Percentiles rank a stretch among this genome's conserved stretches.
Evolutionary conservation across 495 filamentous ascomycete genomes (phyloP).

Genomic region (Schizothecium vesticola): DNA sequence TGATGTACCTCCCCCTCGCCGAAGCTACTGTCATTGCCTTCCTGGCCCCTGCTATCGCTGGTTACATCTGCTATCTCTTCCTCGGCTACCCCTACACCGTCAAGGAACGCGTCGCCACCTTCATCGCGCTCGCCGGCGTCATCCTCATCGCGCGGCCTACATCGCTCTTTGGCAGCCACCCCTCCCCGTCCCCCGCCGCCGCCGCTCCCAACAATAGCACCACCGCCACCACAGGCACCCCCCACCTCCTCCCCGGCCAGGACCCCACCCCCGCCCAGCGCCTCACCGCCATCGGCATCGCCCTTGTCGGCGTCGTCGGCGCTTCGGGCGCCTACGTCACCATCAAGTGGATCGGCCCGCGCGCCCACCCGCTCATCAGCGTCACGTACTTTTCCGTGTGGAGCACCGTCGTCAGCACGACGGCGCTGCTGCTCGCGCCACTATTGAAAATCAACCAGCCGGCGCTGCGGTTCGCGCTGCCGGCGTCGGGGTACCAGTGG

Average conservation of each 20-base stretch:
- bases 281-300: slow-evolving; percentile 63
- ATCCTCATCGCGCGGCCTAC: slow-evolving; percentile 76
- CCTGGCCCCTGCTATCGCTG: slow-evolving; percentile 73
- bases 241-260: slow-evolving; percentile 17
- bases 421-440: slow-evolving; percentile 51
- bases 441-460: slow-evolving; percentile 41
- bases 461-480: slow-evolving; percentile 57
- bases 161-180: slow-evolving; percentile 44
- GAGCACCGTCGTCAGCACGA: slow-evolving; percentile 59
- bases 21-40: slow-evolving; percentile 95
- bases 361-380: slow-evolving; percentile 76
- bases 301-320: slow-evolving; percentile 76
- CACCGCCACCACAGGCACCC: slow-evolving; percentile 9
- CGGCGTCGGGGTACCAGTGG: slow-evolving; percentile 62
- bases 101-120: slow-evolving; percentile 67
- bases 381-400: slow-evolving; percentile 81
- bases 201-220: background rate
- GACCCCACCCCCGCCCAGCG: slow-evolving; percentile 59
- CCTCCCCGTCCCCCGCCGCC: background rate
- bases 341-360: slow-evolving; percentile 77
- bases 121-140: slow-evolving; percentile 75
- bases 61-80: slow-evolving; percentile 74
- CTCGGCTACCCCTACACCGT: slow-evolving; percentile 72
- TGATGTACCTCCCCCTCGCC: slow-evolving; percentile 80
- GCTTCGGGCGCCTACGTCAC: slow-evolving; percentile 70